Evolutionary conservation across 140 eudicot species (phyloP).

Genomic region (Oenanthe javanica): DNA sequence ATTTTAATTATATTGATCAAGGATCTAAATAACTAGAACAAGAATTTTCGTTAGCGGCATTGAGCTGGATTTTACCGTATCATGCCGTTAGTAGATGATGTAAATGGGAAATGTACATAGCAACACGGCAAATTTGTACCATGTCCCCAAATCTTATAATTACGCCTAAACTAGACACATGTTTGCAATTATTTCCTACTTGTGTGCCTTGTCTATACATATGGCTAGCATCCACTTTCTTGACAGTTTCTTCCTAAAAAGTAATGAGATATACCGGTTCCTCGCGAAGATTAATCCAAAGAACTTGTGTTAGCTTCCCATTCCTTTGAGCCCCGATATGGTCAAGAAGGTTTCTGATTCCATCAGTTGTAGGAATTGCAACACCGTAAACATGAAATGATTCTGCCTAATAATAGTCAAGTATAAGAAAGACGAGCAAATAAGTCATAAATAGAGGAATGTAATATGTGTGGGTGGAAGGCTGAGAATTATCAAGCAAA

Average conservation of each 20-base stretch:
- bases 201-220: conserved; percentile 8
- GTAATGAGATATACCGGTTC: conserved; percentile 62
- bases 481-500: neutral
- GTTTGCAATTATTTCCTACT: neutral
- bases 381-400: conserved; percentile 84
- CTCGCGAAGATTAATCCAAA: conserved; percentile 96
- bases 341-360: conserved; percentile 83
- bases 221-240: neutral
- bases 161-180: neutral
- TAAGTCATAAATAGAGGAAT: neutral
- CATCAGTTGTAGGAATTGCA: conserved; percentile 90
- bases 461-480: neutral
- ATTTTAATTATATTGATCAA: neutral
- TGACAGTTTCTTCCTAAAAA: neutral
- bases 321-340: conserved; percentile 64
- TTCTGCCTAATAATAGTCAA: conserved; percentile 41
- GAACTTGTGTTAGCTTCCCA: conserved; percentile 57
- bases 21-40: too few relatives aligned
- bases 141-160: neutral
- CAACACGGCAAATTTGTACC: too few relatives aligned
- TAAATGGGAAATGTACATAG: neutral
- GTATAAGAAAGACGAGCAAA: neutral
- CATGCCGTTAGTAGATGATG: neutral
- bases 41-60: neutral
- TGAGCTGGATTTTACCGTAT: neutral